Percentiles rank a stretch among this genome's conserved stretches.
Evolutionary conservation across 768 basidiomycete genomes (phyloP).

Genomic region (Xerocomellus intermedius): DNA sequence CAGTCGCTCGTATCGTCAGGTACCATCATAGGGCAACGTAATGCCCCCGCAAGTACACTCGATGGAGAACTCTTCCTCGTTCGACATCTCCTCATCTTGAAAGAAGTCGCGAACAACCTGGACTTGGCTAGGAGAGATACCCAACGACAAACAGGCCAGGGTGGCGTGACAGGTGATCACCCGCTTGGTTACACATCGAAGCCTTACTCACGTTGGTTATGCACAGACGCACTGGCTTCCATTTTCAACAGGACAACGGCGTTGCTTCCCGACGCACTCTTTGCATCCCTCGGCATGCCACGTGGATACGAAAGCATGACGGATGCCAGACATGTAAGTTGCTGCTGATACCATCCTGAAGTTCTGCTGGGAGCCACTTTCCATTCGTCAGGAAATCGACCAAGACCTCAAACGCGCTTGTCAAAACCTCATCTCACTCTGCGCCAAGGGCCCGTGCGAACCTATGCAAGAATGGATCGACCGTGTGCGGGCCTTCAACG

Average conservation of each 20-base stretch:
- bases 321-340: conserved; percentile 69
- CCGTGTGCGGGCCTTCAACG: conserved; percentile 39
- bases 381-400: conserved; percentile 71
- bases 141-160: conserved; percentile 42
- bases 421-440: conserved; percentile 74
- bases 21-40: conserved; percentile 55
- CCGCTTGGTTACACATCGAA: not conserved
- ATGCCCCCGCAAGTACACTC: conserved; percentile 42
- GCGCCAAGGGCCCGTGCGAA: conserved; percentile 53
- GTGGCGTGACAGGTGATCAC: conserved; percentile 58
- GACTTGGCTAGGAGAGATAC: conserved; percentile 56
- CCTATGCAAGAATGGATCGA: conserved; percentile 66
- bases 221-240: conserved; percentile 32
- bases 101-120: conserved; percentile 81
- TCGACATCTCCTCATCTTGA: conserved; percentile 85
- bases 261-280: conserved; percentile 64
- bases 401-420: conserved; percentile 80
- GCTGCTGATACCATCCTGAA: not conserved
- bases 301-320: conserved; percentile 58
- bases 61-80: conserved; percentile 88
- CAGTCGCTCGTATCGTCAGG: conserved; percentile 76
- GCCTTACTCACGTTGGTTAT: conserved; percentile 2
- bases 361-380: not conserved
- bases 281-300: conserved; percentile 67
- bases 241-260: conserved; percentile 34